Evolutionary conservation across 257 asterid species (phyloP), one percentile per base, ranked within the genome.

Genomic region (Gentiana dahurica): DNA sequence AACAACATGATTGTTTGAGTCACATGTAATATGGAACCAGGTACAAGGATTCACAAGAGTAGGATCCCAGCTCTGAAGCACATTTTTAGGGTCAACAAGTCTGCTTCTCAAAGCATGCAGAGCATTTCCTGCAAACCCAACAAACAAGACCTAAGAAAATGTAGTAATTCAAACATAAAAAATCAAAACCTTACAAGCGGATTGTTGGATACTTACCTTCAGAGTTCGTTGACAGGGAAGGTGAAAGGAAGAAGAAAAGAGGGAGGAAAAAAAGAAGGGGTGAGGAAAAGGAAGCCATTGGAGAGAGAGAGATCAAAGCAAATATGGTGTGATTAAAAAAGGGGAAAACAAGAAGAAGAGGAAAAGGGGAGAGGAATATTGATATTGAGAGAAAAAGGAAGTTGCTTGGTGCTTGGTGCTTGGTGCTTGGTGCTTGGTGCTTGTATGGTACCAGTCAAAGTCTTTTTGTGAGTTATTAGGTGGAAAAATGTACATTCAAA

Each of bases 31-130:
- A 68, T 84, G 97, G 61, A 89, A 89, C 97, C 95, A 89, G 54
- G 97, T 89, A 54, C 97, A 89, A 61, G 96, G 94, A 77, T 86
- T 84, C 8, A 89, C 97, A 54, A 89, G 94, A 38, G 97, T 89
- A 11, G 97, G 97, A 66, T 86, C 97, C 97, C 97, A 89, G 64
- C 96, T 89, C 55, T 75, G 95, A 3, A 86, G 74, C 70, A 89
- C 95, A 69, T 89, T 84, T 34, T 49, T 77, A 32, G 97, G 95
- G 74, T 89, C 97, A 3, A 77, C 57, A 5, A 89, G 78, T 43
- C 81, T 80, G 65, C 70, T 84, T 63, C 95, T 89, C 73, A 89
- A 55, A 69, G 83, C 79, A 79, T 86, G 86, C 59, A 89, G 67
- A 0, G 97, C 97, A 61, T 75, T 84, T 57, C 97, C 97, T 89